phyloP scores from a whole-genome alignment of 805 yeast genomes.

The Saccharomyces cerevisiae region DNA sequence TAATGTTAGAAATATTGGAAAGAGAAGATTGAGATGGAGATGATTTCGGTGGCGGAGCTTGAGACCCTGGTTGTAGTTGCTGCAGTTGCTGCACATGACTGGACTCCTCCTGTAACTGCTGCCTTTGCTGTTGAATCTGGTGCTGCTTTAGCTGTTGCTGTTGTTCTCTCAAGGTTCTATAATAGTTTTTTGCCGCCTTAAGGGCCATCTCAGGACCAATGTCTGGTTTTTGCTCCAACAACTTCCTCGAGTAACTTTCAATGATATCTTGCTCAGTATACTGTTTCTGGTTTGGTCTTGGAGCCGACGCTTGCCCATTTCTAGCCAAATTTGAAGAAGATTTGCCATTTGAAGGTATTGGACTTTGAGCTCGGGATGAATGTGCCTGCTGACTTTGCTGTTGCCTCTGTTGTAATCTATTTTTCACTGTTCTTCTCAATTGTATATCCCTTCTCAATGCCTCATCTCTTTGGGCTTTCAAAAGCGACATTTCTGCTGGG shows the following conservation, averaged over 20 bases:
- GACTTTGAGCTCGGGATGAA: constrained; percentile 6
- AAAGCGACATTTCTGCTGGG: constrained; percentile 74
- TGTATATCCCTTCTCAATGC: constrained; percentile 60
- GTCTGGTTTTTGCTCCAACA: constrained; percentile 27
- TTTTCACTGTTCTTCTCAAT: constrained; percentile 27
- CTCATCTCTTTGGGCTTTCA: constrained; percentile 81
- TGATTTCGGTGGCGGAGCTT: neutral
- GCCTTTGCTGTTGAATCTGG: constrained; percentile 22
- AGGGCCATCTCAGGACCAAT: constrained; percentile 26
- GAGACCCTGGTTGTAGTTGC: constrained; percentile 6
- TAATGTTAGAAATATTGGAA: constrained; percentile 1
- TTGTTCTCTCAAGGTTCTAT: constrained; percentile 17
- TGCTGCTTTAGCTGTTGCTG: constrained; percentile 23
- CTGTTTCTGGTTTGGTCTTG: constrained; percentile 11
- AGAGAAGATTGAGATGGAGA: neutral
- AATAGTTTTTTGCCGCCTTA: constrained; percentile 29
- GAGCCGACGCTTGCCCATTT: constrained; percentile 9
- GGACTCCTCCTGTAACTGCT: constrained; percentile 5
- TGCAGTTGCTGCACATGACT: constrained; percentile 1
- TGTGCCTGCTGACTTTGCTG: constrained; percentile 15
- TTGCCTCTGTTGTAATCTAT: constrained; percentile 23
- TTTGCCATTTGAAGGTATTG: neutral
- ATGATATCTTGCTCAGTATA: constrained; percentile 25
- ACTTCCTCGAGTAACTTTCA: constrained; percentile 26
- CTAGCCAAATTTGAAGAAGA: neutral